Evolutionary conservation across 1,284 basidiomycete genomes (phyloP), one percentile per base, ranked within the genome.

Genomic region (Ceratobasidium sp.): DNA sequence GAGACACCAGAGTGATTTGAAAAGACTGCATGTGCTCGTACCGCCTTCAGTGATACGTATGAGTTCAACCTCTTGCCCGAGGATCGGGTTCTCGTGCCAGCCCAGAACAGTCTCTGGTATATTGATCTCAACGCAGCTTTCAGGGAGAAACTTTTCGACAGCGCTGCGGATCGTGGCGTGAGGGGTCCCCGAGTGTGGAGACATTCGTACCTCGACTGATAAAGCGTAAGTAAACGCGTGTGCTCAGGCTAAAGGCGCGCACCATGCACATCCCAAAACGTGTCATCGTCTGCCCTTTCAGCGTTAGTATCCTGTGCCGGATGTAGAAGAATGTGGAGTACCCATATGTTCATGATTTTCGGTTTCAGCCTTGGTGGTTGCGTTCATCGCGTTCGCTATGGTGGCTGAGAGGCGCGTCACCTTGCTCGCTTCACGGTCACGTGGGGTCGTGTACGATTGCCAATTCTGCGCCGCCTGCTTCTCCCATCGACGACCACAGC

Each of bases 131-230:
- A 72, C 71, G 46, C 75, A 30, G 30, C 53, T 38, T 25, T 64
- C 59, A 9, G 75, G 9, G 36, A 74, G 30, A 62, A 69, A 79
- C 78, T 21, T 75, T 74, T 46, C 76, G 62, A 95, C 88, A 51
- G 86, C 83, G 61, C 82, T 84, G 60, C 88, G 83, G 72, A 95
- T 86, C 21, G 87, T 87, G 74, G 92, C 91, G 78, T 89, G 88
- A 5, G 90, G 86, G 30, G 89, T 84, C 12, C 88, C 87, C 18
- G 90, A 86, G 66, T 85, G 83, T 2, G 87, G 81, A 49, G 85
- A 83, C 30, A 95, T 83, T 56, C 94, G 87, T 5, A 94, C 94
- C 83, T 96, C 94, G 77, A 96, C 94, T 96, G 76, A 12, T 69
- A 66, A 51, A 51, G 36, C 61, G 44, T 66, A 61, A 73, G 51